Base-by-base conservation (phyloP, 305 asterid genomes). In the Fraxinus angustifolia region DNA sequence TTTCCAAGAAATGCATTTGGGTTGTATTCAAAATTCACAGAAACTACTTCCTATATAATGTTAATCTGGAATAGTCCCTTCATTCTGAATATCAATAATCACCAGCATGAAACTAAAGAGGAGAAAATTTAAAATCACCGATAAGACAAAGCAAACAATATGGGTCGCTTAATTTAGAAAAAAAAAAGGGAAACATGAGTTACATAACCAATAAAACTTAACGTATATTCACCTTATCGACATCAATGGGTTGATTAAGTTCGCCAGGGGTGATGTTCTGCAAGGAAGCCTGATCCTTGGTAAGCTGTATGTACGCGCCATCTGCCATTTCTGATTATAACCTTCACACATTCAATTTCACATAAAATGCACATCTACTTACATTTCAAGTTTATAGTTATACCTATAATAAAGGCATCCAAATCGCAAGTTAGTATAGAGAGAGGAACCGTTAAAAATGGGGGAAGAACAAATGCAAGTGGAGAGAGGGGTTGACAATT, bases 201-300 rank as follows among this genome's bases (percentile, higher is more conserved):
- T 28, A 45, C 14, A 14, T 10, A 4, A 74, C 26, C 7, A 45
- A 78, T 8, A 23, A 45, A 33, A 68, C 10, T 3, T 23, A 0
- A 73, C 4, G 42, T 75, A 16, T 28, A 8, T 75, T 86, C 89
- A 91, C 88, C 90, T 76, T 78, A 8, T 83, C 90, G 48, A 94
- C 83, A 82, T 94, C 94, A 76, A 94, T 89, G 71, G 98, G 88
- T 79, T 93, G 92, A 48, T 94, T 94, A 40, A 94, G 90, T 84
- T 94, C 98, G 21, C 98, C 97, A 7, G 97, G 98, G 60, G 89
- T 91, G 83, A 94, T 88, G 71, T 87, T 86, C 80, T 92, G 90
- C 79, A 86, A 80, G 14, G 89, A 68, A 48, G 62, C 87, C 60
- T 91, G 95, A 28, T 91, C 94, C 85, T 88, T 92, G 7, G 88